These are phyloP conservation scores for Flaveria sonorensis DNA, from an alignment of 129 eudicot species.

Conservation along the genomic window DNA sequence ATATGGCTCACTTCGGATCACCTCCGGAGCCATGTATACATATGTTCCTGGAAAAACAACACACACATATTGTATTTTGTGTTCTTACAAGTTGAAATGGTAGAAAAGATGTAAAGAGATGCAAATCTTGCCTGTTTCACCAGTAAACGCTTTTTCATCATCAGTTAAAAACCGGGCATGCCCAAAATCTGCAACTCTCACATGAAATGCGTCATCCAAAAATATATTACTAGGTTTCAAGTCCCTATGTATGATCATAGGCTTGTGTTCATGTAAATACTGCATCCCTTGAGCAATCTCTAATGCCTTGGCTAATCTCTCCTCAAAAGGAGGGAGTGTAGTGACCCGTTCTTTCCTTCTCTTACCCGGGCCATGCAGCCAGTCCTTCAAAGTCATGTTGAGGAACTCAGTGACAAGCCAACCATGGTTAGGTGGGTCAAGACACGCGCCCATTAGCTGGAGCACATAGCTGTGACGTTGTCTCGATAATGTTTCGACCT, in stretches of 20 bases:
- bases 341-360: conserved; percentile 48
- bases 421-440: conserved; percentile 66
- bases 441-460: conserved; percentile 75
- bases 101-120: neutral
- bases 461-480: conserved; percentile 70
- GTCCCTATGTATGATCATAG: conserved; percentile 63
- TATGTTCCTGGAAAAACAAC: conserved; percentile 51
- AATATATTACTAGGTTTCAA: conserved; percentile 70
- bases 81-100: neutral
- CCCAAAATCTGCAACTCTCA: conserved; percentile 72
- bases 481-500: conserved; percentile 64
- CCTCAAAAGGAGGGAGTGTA: conserved; percentile 47
- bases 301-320: conserved; percentile 56
- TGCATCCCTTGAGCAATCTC: conserved; percentile 85
- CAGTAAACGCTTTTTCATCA: conserved; percentile 76
- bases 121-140: conserved; percentile 59
- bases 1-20: conserved; percentile 61
- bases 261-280: conserved; percentile 69
- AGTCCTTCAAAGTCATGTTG: conserved; percentile 49
- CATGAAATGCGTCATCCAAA: conserved; percentile 70
- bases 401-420: conserved; percentile 76
- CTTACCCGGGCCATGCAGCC: conserved; percentile 62
- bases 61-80: neutral
- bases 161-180: conserved; percentile 70
- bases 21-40: conserved; percentile 84